Base-by-base conservation (phyloP, 176 grass and related monocot species). In the barley (Hordeum vulgare) region DNA sequence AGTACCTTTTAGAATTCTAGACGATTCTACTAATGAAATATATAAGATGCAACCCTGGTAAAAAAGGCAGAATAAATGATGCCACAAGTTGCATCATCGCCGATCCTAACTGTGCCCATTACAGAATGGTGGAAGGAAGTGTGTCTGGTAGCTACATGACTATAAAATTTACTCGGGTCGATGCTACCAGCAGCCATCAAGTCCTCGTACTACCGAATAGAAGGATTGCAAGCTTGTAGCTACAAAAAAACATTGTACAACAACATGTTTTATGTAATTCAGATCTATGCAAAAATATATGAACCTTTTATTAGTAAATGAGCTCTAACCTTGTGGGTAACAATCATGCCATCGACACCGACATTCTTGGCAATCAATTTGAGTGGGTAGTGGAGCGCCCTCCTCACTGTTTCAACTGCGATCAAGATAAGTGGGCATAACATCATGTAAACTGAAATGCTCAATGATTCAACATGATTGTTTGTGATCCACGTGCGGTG, bases 121-220 rank as follows among this genome's bases (percentile, higher is more conserved):
- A 47, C 60, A 33, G 21, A n/a, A 13, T n/a, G n/a, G 17, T 21
- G 36, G 66, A 35, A 59, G 14, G 3, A 84, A 57, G 42, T 17
- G 1, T 25, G 24, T n/a, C 24, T 1, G 21, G 24, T 80, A 35
- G 7, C 27, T 9, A 62, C 13, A 57, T 7, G 41, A 34, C 33
- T 15, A 91, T 81, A 27, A 31, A 98, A 93, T 91, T 98, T 95
- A 9, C 93, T 98, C 76, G 96, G 96, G 74, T 98, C 96, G 74
- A 98, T 98, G 76, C 95, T 98, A 82, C 96, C 93, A 79, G 82
- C 96, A 88, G 96, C 96, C 96, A 98, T 98, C 86, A 98, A 79
- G 73, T 98, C 96, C 87, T 98, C 93, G 1, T 98, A 95, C 62
- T 93, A 85, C 27, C 96, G 93, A 15, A 93, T 91, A 24, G 90